phyloP scores from a whole-genome alignment of 164 flowering plant species.

The Tetracentron sinense region DNA sequence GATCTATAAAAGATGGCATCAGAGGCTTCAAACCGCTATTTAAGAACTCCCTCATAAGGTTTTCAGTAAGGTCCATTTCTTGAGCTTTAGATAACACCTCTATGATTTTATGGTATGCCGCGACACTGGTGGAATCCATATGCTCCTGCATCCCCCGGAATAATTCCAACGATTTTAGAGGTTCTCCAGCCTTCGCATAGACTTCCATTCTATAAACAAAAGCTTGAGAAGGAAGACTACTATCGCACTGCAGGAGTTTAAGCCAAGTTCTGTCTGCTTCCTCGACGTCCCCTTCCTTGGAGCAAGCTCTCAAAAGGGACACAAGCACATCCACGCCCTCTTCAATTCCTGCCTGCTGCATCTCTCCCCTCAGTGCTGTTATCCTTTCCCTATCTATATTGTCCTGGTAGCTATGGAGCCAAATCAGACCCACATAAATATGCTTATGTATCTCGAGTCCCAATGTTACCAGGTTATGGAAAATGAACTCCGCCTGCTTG shows the following conservation, averaged over 20 bases:
- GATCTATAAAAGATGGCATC: conserved; percentile 51
- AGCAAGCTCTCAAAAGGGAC: conserved; percentile 74
- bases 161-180: conserved; percentile 56
- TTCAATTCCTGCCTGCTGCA: conserved; percentile 56
- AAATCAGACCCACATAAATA: conserved; percentile 75
- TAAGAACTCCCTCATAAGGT: conserved; percentile 66
- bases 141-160: conserved; percentile 60
- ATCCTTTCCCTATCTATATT: conserved; percentile 64
- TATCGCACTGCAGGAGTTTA: conserved; percentile 46
- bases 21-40: conserved; percentile 69
- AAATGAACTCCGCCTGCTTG: conserved; percentile 89
- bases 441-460: conserved; percentile 72
- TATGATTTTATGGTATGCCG: conserved; percentile 77
- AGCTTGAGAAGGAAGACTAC: conserved; percentile 54
- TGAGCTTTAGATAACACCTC: conserved; percentile 68
- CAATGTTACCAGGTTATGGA: conserved; percentile 61
- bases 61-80: conserved; percentile 61
- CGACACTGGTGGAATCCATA: conserved; percentile 37
- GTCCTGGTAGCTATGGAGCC: conserved; percentile 94
- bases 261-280: conserved; percentile 75
- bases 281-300: conserved; percentile 69
- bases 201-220: conserved; percentile 78
- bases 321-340: conserved; percentile 71
- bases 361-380: conserved; percentile 44
- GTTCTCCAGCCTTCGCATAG: conserved; percentile 57